Percentiles rank a stretch among this genome's conserved stretches.
Conservation (phyloP, 805 yeast genomes). For the Priceomyces medius region DNA sequence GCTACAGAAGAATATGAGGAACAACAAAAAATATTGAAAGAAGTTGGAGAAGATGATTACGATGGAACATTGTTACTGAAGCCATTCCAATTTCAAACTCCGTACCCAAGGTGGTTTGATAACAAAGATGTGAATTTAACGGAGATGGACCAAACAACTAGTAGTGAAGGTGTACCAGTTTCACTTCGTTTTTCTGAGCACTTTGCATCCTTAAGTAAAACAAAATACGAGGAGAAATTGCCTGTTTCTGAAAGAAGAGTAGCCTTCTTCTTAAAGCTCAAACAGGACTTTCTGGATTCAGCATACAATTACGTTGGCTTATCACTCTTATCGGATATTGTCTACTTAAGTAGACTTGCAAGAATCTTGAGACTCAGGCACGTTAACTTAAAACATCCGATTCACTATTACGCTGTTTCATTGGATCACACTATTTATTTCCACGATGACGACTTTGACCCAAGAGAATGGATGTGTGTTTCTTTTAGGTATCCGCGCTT, state of each 20-base stretch:
- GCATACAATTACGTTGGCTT: slow-evolving; percentile 50
- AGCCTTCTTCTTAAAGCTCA: slow-evolving; percentile 26
- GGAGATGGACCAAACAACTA: slow-evolving; percentile 12
- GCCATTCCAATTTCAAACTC: slow-evolving; percentile 37
- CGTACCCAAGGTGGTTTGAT: slow-evolving; percentile 32
- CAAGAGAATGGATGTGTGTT: slow-evolving; percentile 52
- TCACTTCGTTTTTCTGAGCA: slow-evolving; percentile 32
- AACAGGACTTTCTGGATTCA: slow-evolving; percentile 14
- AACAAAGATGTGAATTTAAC: slow-evolving; percentile 11
- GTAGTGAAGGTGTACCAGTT: slow-evolving; percentile 14
- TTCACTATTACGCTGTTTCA: slow-evolving; percentile 51
- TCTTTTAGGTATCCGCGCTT: slow-evolving; percentile 50
- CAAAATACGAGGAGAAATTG: slow-evolving; percentile 22
- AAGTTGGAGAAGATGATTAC: slow-evolving; percentile 23
- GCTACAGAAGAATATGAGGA: slow-evolving; percentile 22
- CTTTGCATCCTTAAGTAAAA: slow-evolving; percentile 28
- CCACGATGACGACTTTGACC: slow-evolving; percentile 52
- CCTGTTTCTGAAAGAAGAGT: slow-evolving; percentile 25
- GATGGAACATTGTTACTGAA: slow-evolving; percentile 23
- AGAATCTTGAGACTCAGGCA: slow-evolving; percentile 46
- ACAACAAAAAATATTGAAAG: slow-evolving; percentile 21
- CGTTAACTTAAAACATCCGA: slow-evolving; percentile 17
- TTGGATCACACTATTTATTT: slow-evolving; percentile 68
- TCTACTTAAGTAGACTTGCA: slow-evolving; percentile 51
- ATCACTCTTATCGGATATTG: slow-evolving; percentile 59